phyloP scores from a whole-genome alignment of 2,329 filamentous ascomycete genomes.

The Colletotrichum caudatum region DNA sequence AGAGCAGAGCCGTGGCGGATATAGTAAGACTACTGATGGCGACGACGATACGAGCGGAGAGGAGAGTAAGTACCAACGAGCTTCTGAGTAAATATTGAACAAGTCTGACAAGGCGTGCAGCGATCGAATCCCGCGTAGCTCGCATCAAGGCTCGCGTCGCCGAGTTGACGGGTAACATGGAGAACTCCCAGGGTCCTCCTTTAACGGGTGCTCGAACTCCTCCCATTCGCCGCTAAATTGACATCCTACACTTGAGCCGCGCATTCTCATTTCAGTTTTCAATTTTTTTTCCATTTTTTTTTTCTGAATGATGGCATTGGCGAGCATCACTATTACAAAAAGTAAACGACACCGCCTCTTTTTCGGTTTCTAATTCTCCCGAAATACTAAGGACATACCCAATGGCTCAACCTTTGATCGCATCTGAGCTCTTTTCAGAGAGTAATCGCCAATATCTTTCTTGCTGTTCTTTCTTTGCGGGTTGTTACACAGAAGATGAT shows the following conservation, averaged over 20 bases:
- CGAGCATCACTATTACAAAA: slow-evolving; percentile 10
- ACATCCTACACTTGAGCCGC: background rate
- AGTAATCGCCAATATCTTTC: slow-evolving; percentile 35
- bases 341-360: slow-evolving; percentile 4
- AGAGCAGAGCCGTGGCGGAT: slow-evolving; percentile 69
- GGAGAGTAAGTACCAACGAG: slow-evolving; percentile 77
- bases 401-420: slow-evolving; percentile 20
- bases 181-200: slow-evolving; percentile 60
- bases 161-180: slow-evolving; percentile 89
- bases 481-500: slow-evolving; percentile 43
- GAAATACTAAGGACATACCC: slow-evolving; percentile 15
- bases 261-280: background rate
- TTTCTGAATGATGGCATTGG: slow-evolving; percentile 18
- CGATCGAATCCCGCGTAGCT: slow-evolving; percentile 95
- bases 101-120: slow-evolving; percentile 59
- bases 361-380: slow-evolving; percentile 30
- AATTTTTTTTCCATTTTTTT: background rate
- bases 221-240: slow-evolving; percentile 36
- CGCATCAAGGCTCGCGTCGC: slow-evolving; percentile 98
- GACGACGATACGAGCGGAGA: slow-evolving; percentile 95
- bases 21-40: slow-evolving; percentile 69
- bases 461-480: slow-evolving; percentile 38
- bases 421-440: slow-evolving; percentile 21
- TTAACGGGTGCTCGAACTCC: slow-evolving; percentile 34
- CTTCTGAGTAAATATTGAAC: background rate